A percentile compares a stretch with the other conserved stretches of the same genome.
Evolutionary conservation across 257 asterid species (phyloP).

Genomic region (Mentha longifolia): DNA sequence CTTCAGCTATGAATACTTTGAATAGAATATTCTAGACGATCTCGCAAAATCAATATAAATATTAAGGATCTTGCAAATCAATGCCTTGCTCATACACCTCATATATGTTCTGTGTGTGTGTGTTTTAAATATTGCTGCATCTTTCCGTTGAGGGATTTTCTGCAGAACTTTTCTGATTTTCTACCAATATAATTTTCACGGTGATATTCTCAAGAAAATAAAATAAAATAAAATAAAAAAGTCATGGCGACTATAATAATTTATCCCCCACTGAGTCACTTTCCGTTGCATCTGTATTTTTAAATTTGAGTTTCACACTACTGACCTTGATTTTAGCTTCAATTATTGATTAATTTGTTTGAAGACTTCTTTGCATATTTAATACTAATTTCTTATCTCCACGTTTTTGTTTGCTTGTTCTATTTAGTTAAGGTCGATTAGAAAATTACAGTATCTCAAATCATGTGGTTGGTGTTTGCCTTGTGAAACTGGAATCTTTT

Average conservation of each 20-base stretch:
- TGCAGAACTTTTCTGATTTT: not conserved
- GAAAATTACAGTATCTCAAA: not conserved
- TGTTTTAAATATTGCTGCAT: not conserved
- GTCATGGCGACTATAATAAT: not conserved
- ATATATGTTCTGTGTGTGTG: not conserved
- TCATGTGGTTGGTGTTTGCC: conserved; percentile 6
- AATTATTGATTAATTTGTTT: too few species aligned
- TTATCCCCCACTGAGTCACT: not conserved
- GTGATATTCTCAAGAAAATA: too few species aligned
- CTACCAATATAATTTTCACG: not conserved
- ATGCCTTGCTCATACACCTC: too few species aligned
- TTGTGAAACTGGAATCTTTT: not conserved
- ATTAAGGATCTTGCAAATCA: too few species aligned
- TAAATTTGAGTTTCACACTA: not conserved
- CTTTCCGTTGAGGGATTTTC: not conserved
- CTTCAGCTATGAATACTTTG: conserved; percentile 5
- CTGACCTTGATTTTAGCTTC: not conserved
- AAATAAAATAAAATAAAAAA: too few species aligned
- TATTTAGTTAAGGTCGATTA: not conserved
- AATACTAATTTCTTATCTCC: not conserved
- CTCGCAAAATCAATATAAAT: too few species aligned
- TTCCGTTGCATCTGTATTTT: not conserved
- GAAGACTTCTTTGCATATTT: too few species aligned
- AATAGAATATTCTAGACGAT: too few species aligned
- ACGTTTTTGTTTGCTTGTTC: not conserved